Base-by-base conservation (phyloP, 2,329 filamentous ascomycete genomes). In the Colletotrichum sp. region DNA sequence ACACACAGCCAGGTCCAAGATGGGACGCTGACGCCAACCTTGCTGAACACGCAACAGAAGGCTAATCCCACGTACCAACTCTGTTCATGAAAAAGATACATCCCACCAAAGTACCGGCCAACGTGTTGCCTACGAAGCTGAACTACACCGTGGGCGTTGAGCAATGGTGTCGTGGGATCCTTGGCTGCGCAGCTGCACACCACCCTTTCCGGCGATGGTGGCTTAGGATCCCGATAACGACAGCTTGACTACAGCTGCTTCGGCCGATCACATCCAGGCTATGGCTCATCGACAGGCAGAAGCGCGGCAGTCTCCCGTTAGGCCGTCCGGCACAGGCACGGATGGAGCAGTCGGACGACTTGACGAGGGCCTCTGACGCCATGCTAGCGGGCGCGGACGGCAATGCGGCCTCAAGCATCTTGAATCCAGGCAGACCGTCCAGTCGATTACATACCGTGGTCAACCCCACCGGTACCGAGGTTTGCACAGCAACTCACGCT, bases 301-400 rank as follows among this genome's bases (percentile, higher is more conserved):
- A 62, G 39, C 10, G 65, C 69, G 73, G 70, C 70, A 75, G 43
- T 22, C 60, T 64, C 73, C 67, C 73, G 64, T 73, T n/a, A 48
- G 61, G 56, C 70, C 70, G 64, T 48, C 64, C 64, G 58, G 43
- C 39, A 56, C 58, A 67, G 43, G 65, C 73, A 64, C 56, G 64
- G 67, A 62, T 56, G 36, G 34, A 69, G 61, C 22, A 61, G 73
- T 75, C 73, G 43, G 73, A 73, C 70, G 70, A 67, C 34, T 72
- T 48, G 56, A 58, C 43, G 62, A 73, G 56, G 22, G 64, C 34
- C 58, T 43, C 39, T 58, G 72, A 73, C 56, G 62, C 71, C 73
- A 48, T 58, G 67, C 22, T 22, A 39, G 52, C 36, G 56, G 48
- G 28, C 39, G 48, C 58, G 66, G 71, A 74, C 27, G 71, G 30